Percentiles rank a stretch among this genome's conserved stretches.
phyloP scores from a whole-genome alignment of 2,329 filamentous ascomycete genomes.

The Fusarium begoniae region DNA sequence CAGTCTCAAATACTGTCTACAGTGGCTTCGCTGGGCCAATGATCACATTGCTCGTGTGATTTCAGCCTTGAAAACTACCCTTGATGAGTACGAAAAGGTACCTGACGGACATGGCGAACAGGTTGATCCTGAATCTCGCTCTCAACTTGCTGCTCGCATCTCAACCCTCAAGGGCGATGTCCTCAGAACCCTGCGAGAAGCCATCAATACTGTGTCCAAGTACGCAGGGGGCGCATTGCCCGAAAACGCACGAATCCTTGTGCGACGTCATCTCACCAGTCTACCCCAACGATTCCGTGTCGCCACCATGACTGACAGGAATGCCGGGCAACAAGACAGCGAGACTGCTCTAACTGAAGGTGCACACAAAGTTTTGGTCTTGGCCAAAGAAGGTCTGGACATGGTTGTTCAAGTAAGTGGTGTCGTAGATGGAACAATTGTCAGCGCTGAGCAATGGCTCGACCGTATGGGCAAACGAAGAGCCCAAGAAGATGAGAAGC shows the following conservation, averaged over 20 bases:
- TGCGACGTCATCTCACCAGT: slow-evolving; percentile 84
- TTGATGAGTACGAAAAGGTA: slow-evolving; percentile 80
- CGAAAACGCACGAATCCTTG: slow-evolving; percentile 84
- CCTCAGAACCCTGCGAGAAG: slow-evolving; percentile 80
- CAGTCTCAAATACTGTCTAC: slow-evolving; percentile 85
- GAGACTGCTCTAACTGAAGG: slow-evolving; percentile 57
- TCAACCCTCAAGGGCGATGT: slow-evolving; percentile 74
- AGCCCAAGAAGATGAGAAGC: slow-evolving; percentile 42
- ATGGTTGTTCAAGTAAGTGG: slow-evolving; percentile 93
- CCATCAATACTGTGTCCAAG: slow-evolving; percentile 85
- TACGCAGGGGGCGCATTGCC: slow-evolving; percentile 93
- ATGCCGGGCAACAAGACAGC: slow-evolving; percentile 42
- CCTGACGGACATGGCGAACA: not conserved
- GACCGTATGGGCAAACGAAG: slow-evolving; percentile 70
- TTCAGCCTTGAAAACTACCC: slow-evolving; percentile 73
- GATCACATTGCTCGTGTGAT: slow-evolving; percentile 81
- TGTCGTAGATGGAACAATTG: slow-evolving; percentile 87
- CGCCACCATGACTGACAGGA: slow-evolving; percentile 63
- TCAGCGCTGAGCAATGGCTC: slow-evolving; percentile 92
- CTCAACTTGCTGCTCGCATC: slow-evolving; percentile 69
- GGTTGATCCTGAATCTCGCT: slow-evolving; percentile 38
- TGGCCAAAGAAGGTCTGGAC: slow-evolving; percentile 90
- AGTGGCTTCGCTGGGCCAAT: slow-evolving; percentile 83
- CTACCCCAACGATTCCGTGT: slow-evolving; percentile 84
- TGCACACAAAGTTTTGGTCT: slow-evolving; percentile 81